These are phyloP conservation scores for Ophiosphaerella korrae DNA, from an alignment of 2,329 filamentous ascomycete genomes.

Conservation along the genomic window DNA sequence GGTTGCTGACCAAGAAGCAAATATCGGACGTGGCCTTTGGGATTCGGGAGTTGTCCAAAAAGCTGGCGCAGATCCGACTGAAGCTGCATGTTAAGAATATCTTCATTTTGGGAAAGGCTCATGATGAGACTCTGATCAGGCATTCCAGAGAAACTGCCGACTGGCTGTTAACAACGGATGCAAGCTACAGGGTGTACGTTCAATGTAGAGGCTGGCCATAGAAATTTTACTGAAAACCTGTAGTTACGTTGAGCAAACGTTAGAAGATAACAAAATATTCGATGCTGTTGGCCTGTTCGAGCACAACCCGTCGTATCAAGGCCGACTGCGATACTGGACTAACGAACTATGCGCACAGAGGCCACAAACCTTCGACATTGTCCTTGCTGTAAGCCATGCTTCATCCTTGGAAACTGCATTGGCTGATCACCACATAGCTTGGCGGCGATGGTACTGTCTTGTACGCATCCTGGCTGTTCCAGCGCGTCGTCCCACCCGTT, in stretches of 20 bases:
- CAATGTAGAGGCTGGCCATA: neutral
- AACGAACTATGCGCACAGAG: conserved; percentile 75
- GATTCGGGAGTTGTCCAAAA: conserved; percentile 86
- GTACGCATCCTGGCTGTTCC: conserved; percentile 96
- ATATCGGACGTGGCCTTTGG: conserved; percentile 97
- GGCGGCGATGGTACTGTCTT: conserved; percentile 97
- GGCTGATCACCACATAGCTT: conserved; percentile 51
- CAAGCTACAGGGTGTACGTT: conserved; percentile 72
- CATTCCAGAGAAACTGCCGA: conserved; percentile 76
- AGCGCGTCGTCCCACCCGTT: conserved; percentile 90
- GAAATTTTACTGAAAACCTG: conserved; percentile 1
- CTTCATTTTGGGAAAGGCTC: conserved; percentile 89
- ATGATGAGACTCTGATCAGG: conserved; percentile 78
- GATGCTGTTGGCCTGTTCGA: conserved; percentile 71
- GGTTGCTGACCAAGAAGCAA: conserved; percentile 93
- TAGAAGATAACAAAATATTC: conserved; percentile 74
- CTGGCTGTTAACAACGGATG: conserved; percentile 79
- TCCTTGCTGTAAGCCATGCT: conserved; percentile 66
- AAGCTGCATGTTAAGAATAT: conserved; percentile 81
- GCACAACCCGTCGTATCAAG: conserved; percentile 60
- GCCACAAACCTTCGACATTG: conserved; percentile 91
- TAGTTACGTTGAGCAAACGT: conserved; percentile 73
- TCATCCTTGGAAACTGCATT: neutral
- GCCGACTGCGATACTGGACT: conserved; percentile 81
- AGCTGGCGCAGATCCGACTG: conserved; percentile 80